These are phyloP conservation scores for Yarrowia sp. DNA, from an alignment of 805 yeast genomes.

Conservation along the genomic window DNA sequence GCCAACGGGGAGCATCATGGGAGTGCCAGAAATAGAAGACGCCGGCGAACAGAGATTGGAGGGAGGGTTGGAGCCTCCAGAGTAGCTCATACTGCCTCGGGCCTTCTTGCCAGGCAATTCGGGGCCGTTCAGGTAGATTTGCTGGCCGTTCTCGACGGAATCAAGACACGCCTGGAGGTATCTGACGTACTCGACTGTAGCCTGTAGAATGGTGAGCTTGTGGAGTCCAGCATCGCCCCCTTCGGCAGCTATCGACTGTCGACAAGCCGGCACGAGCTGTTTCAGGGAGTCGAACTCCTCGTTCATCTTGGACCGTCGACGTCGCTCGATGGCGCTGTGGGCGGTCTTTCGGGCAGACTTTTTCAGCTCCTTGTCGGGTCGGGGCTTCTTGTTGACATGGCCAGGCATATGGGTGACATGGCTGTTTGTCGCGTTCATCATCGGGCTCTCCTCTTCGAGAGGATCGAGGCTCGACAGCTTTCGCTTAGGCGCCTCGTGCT, in stretches of 20 bases:
- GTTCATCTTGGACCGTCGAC: slow-evolving; percentile 78
- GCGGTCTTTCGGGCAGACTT: slow-evolving; percentile 60
- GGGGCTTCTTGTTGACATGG: slow-evolving; percentile 4
- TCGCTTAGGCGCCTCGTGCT: background rate
- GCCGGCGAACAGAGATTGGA: slow-evolving; percentile 28
- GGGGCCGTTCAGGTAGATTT: slow-evolving; percentile 31
- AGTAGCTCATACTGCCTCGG: slow-evolving; percentile 18
- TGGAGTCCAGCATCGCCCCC: slow-evolving; percentile 69
- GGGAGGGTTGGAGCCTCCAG: slow-evolving; percentile 25
- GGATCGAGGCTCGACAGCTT: slow-evolving; percentile 14
- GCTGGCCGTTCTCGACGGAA: slow-evolving; percentile 32
- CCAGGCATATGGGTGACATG: slow-evolving; percentile 14
- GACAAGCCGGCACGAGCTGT: slow-evolving; percentile 78
- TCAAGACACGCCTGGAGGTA: slow-evolving; percentile 59
- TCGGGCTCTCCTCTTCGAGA: slow-evolving; percentile 9
- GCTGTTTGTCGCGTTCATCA: background rate
- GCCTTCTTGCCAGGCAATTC: slow-evolving; percentile 33
- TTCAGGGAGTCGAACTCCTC: slow-evolving; percentile 83
- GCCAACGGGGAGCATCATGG: slow-evolving; percentile 30
- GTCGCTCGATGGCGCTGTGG: slow-evolving; percentile 81
- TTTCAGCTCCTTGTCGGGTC: slow-evolving; percentile 50
- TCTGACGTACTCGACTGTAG: slow-evolving; percentile 81
- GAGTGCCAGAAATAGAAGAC: slow-evolving; percentile 17
- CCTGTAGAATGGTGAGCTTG: slow-evolving; percentile 78
- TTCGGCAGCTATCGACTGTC: slow-evolving; percentile 53